These are phyloP conservation scores for Golubevia sp. DNA, from an alignment of 1,284 basidiomycete genomes.

Conservation along the genomic window DNA sequence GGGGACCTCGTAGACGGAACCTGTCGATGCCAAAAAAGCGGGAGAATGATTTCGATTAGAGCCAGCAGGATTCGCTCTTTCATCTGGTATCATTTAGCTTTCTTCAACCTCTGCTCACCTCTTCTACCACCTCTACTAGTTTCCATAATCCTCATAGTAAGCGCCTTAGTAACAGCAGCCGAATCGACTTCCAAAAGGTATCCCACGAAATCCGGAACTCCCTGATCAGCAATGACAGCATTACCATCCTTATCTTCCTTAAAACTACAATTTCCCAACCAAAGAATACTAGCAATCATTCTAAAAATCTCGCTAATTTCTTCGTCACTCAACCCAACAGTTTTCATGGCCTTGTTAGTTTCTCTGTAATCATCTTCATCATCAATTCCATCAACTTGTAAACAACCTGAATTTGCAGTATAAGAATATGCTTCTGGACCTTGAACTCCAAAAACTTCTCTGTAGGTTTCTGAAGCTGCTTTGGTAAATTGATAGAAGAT, in stretches of 20 bases:
- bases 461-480: slow-evolving; percentile 82
- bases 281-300: slow-evolving; percentile 88
- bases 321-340: slow-evolving; percentile 79
- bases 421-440: slow-evolving; percentile 95
- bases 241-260: slow-evolving; percentile 87
- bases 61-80: background rate
- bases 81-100: no score
- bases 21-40: slow-evolving; percentile 27
- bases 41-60: background rate
- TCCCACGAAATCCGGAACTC: slow-evolving; percentile 91
- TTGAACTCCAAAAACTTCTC: slow-evolving; percentile 94
- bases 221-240: slow-evolving; percentile 77
- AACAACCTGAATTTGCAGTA: slow-evolving; percentile 86
- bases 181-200: slow-evolving; percentile 90
- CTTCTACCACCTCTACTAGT: slow-evolving; percentile 77
- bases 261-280: slow-evolving; percentile 86
- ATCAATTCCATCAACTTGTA: slow-evolving; percentile 88
- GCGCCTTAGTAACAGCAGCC: slow-evolving; percentile 78
- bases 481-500: slow-evolving; percentile 99
- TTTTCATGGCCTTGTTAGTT: slow-evolving; percentile 91
- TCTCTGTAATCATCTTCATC: slow-evolving; percentile 85
- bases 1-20: slow-evolving; percentile 93
- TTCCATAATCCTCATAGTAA: slow-evolving; percentile 87
- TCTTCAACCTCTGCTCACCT: slow-evolving; percentile 65
- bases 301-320: slow-evolving; percentile 94